A percentile compares a stretch with the other conserved stretches of the same genome.
Evolutionary conservation across 768 basidiomycete genomes (phyloP).

Genomic region (Termitomyces sp.): DNA sequence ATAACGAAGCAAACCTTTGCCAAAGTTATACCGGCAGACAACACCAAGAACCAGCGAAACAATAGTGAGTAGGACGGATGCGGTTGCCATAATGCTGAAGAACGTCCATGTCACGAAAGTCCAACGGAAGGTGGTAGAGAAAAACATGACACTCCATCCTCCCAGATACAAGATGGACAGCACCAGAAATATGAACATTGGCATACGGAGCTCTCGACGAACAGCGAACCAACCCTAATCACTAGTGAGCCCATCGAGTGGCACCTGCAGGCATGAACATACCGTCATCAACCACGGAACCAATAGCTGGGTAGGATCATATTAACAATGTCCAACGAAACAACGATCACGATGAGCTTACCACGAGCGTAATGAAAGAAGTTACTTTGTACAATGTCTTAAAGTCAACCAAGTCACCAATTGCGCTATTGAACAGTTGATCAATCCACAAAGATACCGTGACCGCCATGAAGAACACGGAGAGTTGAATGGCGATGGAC

Average conservation of each 20-base stretch:
- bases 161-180: conserved; percentile 60
- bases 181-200: conserved; percentile 62
- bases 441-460: conserved; percentile 78
- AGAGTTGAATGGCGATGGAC: conserved; percentile 74
- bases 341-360: conserved; percentile 35
- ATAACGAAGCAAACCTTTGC: conserved; percentile 67
- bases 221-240: conserved; percentile 73
- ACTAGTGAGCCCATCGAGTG: conserved; percentile 4
- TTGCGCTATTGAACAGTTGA: conserved; percentile 65
- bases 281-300: conserved; percentile 70
- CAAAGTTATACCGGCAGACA: conserved; percentile 72
- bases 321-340: conserved; percentile 1
- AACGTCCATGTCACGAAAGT: conserved; percentile 73
- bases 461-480: conserved; percentile 72
- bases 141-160: conserved; percentile 74
- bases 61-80: conserved; percentile 58
- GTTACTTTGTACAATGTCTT: conserved; percentile 52
- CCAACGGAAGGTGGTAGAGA: conserved; percentile 72
- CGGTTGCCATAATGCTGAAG: conserved; percentile 61
- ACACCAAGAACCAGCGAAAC: conserved; percentile 60
- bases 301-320: conserved; percentile 44
- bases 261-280: conserved; percentile 18
- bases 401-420: conserved; percentile 50
- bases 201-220: conserved; percentile 59
- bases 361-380: conserved; percentile 55